Percentiles rank a stretch among this genome's conserved stretches.
phyloP scores from a whole-genome alignment of 1,139 yeast species.

The Saccharomycopsis hybrid region DNA sequence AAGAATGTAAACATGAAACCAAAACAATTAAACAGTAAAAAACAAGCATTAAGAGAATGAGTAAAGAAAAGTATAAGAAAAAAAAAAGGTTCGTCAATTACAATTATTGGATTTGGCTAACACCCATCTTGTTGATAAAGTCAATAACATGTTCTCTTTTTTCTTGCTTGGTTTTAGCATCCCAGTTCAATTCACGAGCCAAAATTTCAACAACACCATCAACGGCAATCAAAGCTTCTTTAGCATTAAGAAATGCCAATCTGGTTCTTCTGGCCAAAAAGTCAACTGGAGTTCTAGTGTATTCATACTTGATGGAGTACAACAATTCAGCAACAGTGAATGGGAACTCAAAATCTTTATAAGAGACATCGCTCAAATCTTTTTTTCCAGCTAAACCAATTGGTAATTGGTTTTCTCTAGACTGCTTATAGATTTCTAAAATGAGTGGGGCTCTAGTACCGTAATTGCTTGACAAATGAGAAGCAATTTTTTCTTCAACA shows the following conservation, averaged over 20 bases:
- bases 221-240: slow-evolving; percentile 73
- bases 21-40: neutral
- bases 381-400: slow-evolving; percentile 45
- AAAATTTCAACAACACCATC: slow-evolving; percentile 83
- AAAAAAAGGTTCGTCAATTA: neutral
- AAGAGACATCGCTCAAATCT: slow-evolving; percentile 26
- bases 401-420: slow-evolving; percentile 53
- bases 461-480: slow-evolving; percentile 78
- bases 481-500: slow-evolving; percentile 70
- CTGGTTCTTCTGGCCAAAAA: slow-evolving; percentile 92
- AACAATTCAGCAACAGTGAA: slow-evolving; percentile 88
- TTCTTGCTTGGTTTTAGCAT: slow-evolving; percentile 46
- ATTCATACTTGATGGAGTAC: slow-evolving; percentile 78
- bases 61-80: neutral
- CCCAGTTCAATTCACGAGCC: slow-evolving; percentile 79
- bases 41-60: neutral
- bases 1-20: neutral
- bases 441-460: slow-evolving; percentile 89
- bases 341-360: slow-evolving; percentile 63
- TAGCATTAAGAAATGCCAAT: slow-evolving; percentile 85
- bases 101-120: slow-evolving; percentile 21
- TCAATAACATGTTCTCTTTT: slow-evolving; percentile 50
- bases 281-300: slow-evolving; percentile 82
- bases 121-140: slow-evolving; percentile 56
- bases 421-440: slow-evolving; percentile 50